phyloP scores from a whole-genome alignment of 192 early-diverging fungal species.

The Coemansia sp. region DNA sequence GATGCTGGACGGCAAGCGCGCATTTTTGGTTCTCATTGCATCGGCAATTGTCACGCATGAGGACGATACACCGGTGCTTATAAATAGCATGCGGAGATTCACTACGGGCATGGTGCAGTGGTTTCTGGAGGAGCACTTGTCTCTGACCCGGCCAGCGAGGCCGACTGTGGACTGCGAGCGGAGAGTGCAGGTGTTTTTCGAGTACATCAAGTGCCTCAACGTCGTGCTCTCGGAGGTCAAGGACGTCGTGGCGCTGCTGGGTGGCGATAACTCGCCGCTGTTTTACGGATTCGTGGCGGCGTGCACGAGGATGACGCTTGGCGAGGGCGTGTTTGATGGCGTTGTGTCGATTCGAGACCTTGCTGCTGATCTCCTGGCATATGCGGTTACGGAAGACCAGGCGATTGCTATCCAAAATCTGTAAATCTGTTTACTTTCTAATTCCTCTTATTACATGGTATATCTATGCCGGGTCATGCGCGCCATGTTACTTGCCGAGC shows the following conservation, averaged over 20 bases:
- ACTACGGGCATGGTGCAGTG: constrained; percentile 28
- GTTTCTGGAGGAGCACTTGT: constrained; percentile 45
- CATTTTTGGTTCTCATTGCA: constrained; percentile 38
- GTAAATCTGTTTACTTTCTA: not conserved
- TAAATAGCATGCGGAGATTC: constrained; percentile 31
- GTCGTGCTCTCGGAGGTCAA: constrained; percentile 44
- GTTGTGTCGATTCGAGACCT: constrained; percentile 24
- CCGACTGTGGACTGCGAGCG: constrained; percentile 3
- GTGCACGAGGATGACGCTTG: constrained; percentile 46
- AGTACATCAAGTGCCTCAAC: constrained; percentile 49
- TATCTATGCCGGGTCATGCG: no score
- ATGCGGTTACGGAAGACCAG: constrained; percentile 51
- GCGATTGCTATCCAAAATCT: constrained; percentile 39
- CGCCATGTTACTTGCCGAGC: no score
- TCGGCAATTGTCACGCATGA: constrained; percentile 37
- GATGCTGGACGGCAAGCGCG: constrained; percentile 37
- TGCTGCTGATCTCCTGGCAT: constrained; percentile 49
- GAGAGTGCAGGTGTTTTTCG: constrained; percentile 33
- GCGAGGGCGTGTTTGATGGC: constrained; percentile 32
- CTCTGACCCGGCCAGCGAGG: constrained; percentile 5
- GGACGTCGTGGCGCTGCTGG: constrained; percentile 47
- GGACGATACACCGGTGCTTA: constrained; percentile 25
- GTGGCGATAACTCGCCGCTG: constrained; percentile 42
- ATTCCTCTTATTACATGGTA: no score
- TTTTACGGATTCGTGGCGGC: constrained; percentile 54